These are phyloP conservation scores for Wickerhamomyces pijperi DNA, from an alignment of 805 yeast species.

Conservation along the genomic window DNA sequence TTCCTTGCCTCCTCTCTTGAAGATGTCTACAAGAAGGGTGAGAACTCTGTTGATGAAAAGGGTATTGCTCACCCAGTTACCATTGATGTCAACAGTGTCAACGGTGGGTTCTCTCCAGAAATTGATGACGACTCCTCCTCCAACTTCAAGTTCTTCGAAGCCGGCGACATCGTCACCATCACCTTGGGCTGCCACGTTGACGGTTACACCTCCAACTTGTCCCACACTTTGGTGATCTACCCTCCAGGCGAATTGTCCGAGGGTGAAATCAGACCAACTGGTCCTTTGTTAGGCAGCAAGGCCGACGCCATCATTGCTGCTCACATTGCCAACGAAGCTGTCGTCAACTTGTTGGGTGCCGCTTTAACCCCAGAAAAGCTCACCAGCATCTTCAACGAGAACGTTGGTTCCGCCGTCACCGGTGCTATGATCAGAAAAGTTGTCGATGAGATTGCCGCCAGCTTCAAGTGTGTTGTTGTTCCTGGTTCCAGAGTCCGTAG, in stretches of 20 bases:
- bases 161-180: slow-evolving; percentile 82
- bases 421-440: slow-evolving; percentile 62
- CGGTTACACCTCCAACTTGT: slow-evolving; percentile 80
- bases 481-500: slow-evolving; percentile 93
- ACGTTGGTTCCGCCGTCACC: slow-evolving; percentile 30
- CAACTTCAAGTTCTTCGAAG: slow-evolving; percentile 31
- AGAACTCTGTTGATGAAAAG: slow-evolving; percentile 60
- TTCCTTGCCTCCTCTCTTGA: slow-evolving; percentile 51
- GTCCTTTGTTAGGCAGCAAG: slow-evolving; percentile 72
- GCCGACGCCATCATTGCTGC: slow-evolving; percentile 90
- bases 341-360: slow-evolving; percentile 65
- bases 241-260: slow-evolving; percentile 43
- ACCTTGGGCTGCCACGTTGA: slow-evolving; percentile 87
- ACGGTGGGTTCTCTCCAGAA: slow-evolving; percentile 80
- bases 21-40: slow-evolving; percentile 42
- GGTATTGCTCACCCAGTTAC: slow-evolving; percentile 91
- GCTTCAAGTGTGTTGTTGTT: slow-evolving; percentile 73
- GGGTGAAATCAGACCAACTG: slow-evolving; percentile 38
- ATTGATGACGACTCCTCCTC: slow-evolving; percentile 40
- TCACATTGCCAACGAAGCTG: slow-evolving; percentile 80
- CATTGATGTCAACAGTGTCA: slow-evolving; percentile 72
- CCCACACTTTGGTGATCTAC: slow-evolving; percentile 80
- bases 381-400: slow-evolving; percentile 36
- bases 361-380: slow-evolving; percentile 67
- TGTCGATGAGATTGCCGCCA: slow-evolving; percentile 80